These are phyloP conservation scores for Selaginella tamariscina DNA, from an alignment of 75 land plant genomes.

Conservation along the genomic window DNA sequence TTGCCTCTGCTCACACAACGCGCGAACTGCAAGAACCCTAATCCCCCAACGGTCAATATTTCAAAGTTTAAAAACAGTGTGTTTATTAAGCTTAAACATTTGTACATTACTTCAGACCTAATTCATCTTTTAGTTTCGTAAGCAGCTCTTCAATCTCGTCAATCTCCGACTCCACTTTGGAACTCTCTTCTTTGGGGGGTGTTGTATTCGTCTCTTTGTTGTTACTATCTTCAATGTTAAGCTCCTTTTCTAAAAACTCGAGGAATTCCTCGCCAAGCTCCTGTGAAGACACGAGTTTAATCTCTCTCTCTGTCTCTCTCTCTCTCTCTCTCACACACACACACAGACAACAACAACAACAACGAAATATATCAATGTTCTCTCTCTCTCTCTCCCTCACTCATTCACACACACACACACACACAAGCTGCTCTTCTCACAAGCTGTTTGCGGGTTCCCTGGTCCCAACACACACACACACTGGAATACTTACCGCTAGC, in stretches of 20 bases:
- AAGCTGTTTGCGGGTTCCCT: no score
- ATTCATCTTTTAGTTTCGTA: conserved; percentile 61
- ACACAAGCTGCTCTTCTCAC: neutral
- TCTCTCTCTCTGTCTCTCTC: neutral
- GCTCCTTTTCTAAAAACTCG: conserved; percentile 89
- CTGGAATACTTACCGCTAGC: conserved; percentile 51
- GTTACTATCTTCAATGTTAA: conserved; percentile 37
- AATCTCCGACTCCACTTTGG: conserved; percentile 45
- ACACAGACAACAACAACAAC: neutral
- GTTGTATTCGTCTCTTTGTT: neutral
- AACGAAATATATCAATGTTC: neutral
- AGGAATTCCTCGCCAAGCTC: conserved; percentile 97
- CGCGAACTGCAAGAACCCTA: no score
- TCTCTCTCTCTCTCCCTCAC: neutral
- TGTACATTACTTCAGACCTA: conserved; percentile 48
- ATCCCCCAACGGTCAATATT: no score
- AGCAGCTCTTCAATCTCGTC: conserved; percentile 80
- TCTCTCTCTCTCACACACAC: neutral
- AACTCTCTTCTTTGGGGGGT: neutral
- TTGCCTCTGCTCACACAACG: no score
- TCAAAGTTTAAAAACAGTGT: no score
- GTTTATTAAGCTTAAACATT: no score
- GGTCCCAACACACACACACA: no score
- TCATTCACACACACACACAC: no score
- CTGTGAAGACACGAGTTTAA: no score